Evolutionary conservation across 1,139 yeast species (phyloP).

Genomic region (Diutina pseudorugosa): DNA sequence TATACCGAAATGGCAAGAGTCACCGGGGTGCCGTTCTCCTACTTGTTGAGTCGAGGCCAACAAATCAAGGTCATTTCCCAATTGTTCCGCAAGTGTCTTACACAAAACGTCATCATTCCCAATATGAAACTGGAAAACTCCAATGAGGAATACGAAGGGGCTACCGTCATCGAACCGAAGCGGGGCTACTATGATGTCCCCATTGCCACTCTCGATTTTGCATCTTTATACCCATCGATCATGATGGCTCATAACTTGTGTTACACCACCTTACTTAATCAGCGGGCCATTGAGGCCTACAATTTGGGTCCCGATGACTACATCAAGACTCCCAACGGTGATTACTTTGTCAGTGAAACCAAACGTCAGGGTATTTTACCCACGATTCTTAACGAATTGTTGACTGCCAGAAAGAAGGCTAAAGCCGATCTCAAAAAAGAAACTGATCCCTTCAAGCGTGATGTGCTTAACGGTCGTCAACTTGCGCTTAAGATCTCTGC

Average conservation of each 20-base stretch:
- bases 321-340: slow-evolving; percentile 83
- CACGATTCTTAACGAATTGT: slow-evolving; percentile 76
- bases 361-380: slow-evolving; percentile 82
- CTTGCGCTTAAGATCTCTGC: slow-evolving; percentile 94
- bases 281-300: slow-evolving; percentile 55
- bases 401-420: slow-evolving; percentile 88
- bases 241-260: slow-evolving; percentile 99
- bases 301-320: slow-evolving; percentile 65
- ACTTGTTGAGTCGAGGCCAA: slow-evolving; percentile 82
- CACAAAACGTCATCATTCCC: slow-evolving; percentile 80
- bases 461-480: slow-evolving; percentile 94
- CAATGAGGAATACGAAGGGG: slow-evolving; percentile 95
- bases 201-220: slow-evolving; percentile 94
- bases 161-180: slow-evolving; percentile 93
- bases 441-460: slow-evolving; percentile 86
- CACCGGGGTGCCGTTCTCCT: slow-evolving; percentile 95
- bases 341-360: slow-evolving; percentile 67
- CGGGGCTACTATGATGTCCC: slow-evolving; percentile 96
- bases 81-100: slow-evolving; percentile 79
- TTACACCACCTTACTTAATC: slow-evolving; percentile 76
- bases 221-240: slow-evolving; percentile 93
- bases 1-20: slow-evolving; percentile 99
- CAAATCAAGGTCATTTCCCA: slow-evolving; percentile 96
- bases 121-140: slow-evolving; percentile 75
- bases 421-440: slow-evolving; percentile 84